These are phyloP conservation scores for Aquanectria penicillioides DNA, from an alignment of 2,329 filamentous ascomycete species.

Conservation along the genomic window DNA sequence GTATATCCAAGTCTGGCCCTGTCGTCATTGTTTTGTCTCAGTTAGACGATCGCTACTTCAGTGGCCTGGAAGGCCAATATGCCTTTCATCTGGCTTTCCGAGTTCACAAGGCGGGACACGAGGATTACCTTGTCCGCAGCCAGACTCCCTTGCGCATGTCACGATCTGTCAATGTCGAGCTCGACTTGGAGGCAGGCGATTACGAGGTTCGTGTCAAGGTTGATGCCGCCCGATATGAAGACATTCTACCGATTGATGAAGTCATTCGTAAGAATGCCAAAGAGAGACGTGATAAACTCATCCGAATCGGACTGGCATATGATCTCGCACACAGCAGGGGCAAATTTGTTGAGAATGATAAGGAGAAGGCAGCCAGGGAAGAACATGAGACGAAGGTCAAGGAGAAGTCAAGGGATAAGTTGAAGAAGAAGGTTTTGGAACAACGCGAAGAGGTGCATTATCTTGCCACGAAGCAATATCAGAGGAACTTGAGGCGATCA, in stretches of 20 bases:
- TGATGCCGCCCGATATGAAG: slow-evolving; percentile 68
- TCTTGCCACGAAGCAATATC: slow-evolving; percentile 49
- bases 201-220: slow-evolving; percentile 83
- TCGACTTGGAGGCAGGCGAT: slow-evolving; percentile 77
- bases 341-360: slow-evolving; percentile 57
- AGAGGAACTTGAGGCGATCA: slow-evolving; percentile 41
- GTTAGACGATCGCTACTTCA: slow-evolving; percentile 67
- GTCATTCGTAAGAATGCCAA: slow-evolving; percentile 73
- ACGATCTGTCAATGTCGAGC: slow-evolving; percentile 80
- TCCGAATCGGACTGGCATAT: slow-evolving; percentile 74
- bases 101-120: slow-evolving; percentile 59
- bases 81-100: slow-evolving; percentile 64
- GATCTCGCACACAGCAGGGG: slow-evolving; percentile 77
- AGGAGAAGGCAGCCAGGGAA: slow-evolving; percentile 59
- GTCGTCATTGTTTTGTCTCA: slow-evolving; percentile 67
- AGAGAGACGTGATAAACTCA: slow-evolving; percentile 74
- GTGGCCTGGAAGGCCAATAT: slow-evolving; percentile 67
- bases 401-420: slow-evolving; percentile 48
- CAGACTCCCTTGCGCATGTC: slow-evolving; percentile 68
- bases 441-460: slow-evolving; percentile 51
- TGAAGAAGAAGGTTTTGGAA: slow-evolving; percentile 54
- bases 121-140: slow-evolving; percentile 66
- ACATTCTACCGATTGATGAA: slow-evolving; percentile 67
- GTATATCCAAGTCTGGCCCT: slow-evolving; percentile 57
- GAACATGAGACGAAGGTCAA: slow-evolving; percentile 56